Percentiles rank a stretch among this genome's conserved stretches.
Evolutionary conservation across 129 eudicot species (phyloP).

Genomic region (Pseudognaphalium luteoalbum): DNA sequence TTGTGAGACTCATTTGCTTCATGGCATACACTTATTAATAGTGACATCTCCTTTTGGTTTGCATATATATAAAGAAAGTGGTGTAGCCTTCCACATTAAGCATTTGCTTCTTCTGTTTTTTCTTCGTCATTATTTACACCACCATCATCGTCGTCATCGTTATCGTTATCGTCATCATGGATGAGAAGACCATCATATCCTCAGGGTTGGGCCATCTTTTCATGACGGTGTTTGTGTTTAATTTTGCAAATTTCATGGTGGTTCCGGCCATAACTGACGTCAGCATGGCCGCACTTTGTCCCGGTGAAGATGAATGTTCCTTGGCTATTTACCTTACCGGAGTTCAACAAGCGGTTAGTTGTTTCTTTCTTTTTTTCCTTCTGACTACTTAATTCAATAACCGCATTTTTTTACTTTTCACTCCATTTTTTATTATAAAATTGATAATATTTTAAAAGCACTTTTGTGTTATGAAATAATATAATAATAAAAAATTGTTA

Average conservation of each 20-base stretch:
- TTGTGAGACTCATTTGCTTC: slow-evolving; percentile 39
- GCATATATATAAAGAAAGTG: slow-evolving; percentile 11
- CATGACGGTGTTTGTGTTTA: slow-evolving; percentile 53
- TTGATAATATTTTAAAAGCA: neutral
- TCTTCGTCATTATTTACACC: neutral
- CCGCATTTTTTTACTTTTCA: neutral
- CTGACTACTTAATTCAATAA: neutral
- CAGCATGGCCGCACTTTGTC: slow-evolving; percentile 62
- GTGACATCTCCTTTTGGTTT: slow-evolving; percentile 21
- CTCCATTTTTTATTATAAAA: neutral
- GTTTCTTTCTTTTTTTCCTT: neutral
- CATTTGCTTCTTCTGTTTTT: slow-evolving; percentile 25
- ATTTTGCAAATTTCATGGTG: slow-evolving; percentile 58
- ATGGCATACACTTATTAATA: slow-evolving; percentile 19
- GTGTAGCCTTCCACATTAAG: slow-evolving; percentile 34
- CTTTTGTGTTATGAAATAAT: slow-evolving; percentile 17
- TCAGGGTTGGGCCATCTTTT: slow-evolving; percentile 55
- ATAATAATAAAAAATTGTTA: neutral
- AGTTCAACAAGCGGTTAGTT: slow-evolving; percentile 45
- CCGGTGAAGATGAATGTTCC: slow-evolving; percentile 67
- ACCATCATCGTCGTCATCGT: neutral
- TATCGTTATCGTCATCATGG: neutral
- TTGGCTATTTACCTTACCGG: slow-evolving; percentile 64
- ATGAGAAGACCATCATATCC: slow-evolving; percentile 32
- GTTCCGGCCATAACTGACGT: slow-evolving; percentile 70